Evolutionary conservation across 202 grass and related monocot species (phyloP), one percentile per base, ranked within the genome.

Genomic region (Dendrocalamus latiflorus): DNA sequence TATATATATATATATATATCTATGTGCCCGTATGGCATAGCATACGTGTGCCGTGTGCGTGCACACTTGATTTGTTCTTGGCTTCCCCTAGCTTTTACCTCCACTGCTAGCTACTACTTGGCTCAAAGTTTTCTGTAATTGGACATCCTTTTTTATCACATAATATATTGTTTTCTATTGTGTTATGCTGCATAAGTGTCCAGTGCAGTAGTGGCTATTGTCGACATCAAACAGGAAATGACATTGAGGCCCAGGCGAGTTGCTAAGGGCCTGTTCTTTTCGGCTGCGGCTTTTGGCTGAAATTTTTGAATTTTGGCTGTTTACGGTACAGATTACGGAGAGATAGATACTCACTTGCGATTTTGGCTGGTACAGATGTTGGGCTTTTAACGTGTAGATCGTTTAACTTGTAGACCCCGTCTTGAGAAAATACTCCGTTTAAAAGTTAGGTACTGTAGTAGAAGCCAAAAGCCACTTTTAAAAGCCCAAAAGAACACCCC

Each of bases 61-160:
- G 50, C 79, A 55, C 84, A 83, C 68, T 86, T 57, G 79, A 75
- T 65, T 83, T 83, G 75, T 75, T 75, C 80, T 86, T 83, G 53
- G 51, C 75, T 79, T 86, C 51, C 9, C 13, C 8, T 72, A 0
- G 8, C 20, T 83, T 79, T 89, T 70, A 85, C 83, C 63, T 65
- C 87, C 82, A 72, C 87, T 76, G 71, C 76, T 37, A 10, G 5
- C 63, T 84, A 76, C 65, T 80, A 70, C 75, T 80, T 84, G 33
- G 87, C 81, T 33, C 51, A 62, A 61, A 68, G 3, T 16, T 37
- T 63, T 37, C 50, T 25, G 50, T n/a, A 61, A 75, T 69, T 74
- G 22, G 33, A 37, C 55, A 24, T 33, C 24, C 11, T 59, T 81
- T 11, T 11, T 14, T 8, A 7, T 74, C 55, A 14, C 68, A 18